phyloP scores from a whole-genome alignment of 2,329 filamentous ascomycete genomes.

The Ceratocystis albifundus region DNA sequence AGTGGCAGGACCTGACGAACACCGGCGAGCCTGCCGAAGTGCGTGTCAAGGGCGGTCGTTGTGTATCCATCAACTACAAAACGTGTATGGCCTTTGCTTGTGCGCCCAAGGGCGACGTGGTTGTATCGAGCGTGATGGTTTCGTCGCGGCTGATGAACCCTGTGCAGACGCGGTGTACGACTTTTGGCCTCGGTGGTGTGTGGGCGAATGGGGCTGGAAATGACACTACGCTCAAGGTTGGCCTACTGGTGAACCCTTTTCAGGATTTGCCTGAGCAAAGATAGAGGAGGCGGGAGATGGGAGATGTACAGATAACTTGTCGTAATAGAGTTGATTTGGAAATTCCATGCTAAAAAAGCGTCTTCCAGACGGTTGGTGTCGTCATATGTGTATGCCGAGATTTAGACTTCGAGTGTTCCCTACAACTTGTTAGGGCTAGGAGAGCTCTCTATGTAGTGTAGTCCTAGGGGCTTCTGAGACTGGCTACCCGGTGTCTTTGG shows the following conservation, averaged over 20 bases:
- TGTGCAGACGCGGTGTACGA: conserved; percentile 16
- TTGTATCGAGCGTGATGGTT: conserved; percentile 15
- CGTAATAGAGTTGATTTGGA: neutral
- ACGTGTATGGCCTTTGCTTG: conserved; percentile 22
- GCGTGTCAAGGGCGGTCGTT: conserved; percentile 16
- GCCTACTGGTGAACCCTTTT: conserved; percentile 18
- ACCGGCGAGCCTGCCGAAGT: neutral
- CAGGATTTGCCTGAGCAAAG: conserved; percentile 5
- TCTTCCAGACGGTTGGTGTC: too few species aligned
- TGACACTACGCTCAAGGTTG: conserved; percentile 18
- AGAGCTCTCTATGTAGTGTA: too few species aligned
- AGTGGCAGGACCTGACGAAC: conserved; percentile 17
- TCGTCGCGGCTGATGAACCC: conserved; percentile 21
- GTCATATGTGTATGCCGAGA: too few species aligned
- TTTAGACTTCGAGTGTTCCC: too few species aligned
- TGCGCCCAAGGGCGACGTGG: conserved; percentile 18
- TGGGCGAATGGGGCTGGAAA: conserved; percentile 15
- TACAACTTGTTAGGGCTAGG: too few species aligned
- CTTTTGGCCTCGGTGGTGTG: conserved; percentile 15
- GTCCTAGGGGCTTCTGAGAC: too few species aligned
- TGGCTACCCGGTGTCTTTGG: too few species aligned
- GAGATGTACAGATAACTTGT: neutral
- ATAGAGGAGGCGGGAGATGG: neutral
- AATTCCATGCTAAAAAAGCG: neutral
- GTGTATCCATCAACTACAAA: conserved; percentile 17